Base-by-base conservation (phyloP, 1,284 basidiomycete species). In the Puccinia polysora region DNA sequence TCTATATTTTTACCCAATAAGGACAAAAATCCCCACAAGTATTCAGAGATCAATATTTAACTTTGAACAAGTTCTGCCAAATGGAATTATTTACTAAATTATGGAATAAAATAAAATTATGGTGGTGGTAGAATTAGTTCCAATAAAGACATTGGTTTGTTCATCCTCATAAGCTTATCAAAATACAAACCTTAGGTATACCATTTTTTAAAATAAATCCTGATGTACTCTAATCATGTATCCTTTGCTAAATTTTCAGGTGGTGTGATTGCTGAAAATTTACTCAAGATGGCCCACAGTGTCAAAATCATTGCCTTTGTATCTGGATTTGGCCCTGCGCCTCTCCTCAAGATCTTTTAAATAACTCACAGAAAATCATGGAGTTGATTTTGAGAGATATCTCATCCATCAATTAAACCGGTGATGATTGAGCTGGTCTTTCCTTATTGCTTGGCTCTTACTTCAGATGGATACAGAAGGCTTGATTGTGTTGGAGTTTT, bases 271-370 rank as follows among this genome's bases (percentile, higher is more conserved):
- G 96, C 96, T 1, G 96, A 98, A 81, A 92, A 88, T 81, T 99
- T 97, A 82, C 85, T 99, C 65, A 90, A 87, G 77, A 82, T 87
- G 73, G 92, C 87, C 8, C 88, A 89, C 79, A 91, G 91, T 23
- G 86, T 97, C 74, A 92, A 97, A 81, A 94, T 98, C 76, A 89
- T 98, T 45, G 94, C 94, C 0, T 97, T 98, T 78, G 95, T 97
- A 36, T 91, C 90, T 2, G 93, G 90, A 4, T 96, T 97, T 3
- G 96, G 96, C 71, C 95, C 93, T 80, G 85, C 87, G 89, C 77
- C 83, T 99, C 34, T 83, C 55, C 38, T 70, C 71, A 6, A 25
- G 58, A n/a, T 65, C 53, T 18, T 55, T 65, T 25, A 49, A 55
- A 28, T 38, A 52, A 23, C 23, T 18, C 6, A 2, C 36, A 82